A percentile compares a stretch with the other conserved stretches of the same genome.
Conservation (phyloP, 345 rosid genomes). For the Populus nigra region DNA sequence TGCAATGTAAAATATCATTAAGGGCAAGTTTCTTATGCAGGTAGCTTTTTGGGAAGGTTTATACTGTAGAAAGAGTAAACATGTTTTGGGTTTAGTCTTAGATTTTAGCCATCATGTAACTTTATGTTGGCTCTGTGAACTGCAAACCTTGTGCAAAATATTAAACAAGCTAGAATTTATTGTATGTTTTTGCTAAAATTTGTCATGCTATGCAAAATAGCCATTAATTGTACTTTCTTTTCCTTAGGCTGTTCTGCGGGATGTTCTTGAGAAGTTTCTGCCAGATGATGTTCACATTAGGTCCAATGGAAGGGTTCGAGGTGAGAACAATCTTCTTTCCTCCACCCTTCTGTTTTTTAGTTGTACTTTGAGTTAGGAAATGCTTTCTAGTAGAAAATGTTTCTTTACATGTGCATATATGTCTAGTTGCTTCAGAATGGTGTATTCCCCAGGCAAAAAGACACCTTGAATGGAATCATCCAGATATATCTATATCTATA, state of each 20-base stretch:
- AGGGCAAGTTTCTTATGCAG: neutral
- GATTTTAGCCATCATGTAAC: neutral
- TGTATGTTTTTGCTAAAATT: neutral
- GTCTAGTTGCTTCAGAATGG: neutral
- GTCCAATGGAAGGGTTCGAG: conserved; percentile 86
- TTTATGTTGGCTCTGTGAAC: neutral
- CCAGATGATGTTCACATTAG: conserved; percentile 82
- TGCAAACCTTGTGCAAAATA: neutral
- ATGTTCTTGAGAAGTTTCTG: conserved; percentile 59
- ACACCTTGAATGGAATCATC: neutral
- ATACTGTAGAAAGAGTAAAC: neutral
- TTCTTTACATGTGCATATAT: neutral
- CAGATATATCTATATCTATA: too few species aligned
- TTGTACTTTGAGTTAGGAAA: neutral
- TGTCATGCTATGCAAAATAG: neutral
- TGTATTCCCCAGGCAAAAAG: neutral
- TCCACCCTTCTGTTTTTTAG: neutral
- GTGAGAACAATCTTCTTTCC: conserved; percentile 40
- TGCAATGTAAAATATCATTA: neutral
- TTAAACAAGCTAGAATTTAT: neutral
- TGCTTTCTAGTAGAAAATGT: neutral
- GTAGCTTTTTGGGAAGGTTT: neutral
- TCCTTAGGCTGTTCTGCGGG: conserved; percentile 73
- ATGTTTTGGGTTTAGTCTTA: neutral
- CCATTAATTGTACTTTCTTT: neutral